Evolutionary conservation across 805 yeast genomes (phyloP), one percentile per base, ranked within the genome.

Genomic region (Komagataella kurtzmanii): DNA sequence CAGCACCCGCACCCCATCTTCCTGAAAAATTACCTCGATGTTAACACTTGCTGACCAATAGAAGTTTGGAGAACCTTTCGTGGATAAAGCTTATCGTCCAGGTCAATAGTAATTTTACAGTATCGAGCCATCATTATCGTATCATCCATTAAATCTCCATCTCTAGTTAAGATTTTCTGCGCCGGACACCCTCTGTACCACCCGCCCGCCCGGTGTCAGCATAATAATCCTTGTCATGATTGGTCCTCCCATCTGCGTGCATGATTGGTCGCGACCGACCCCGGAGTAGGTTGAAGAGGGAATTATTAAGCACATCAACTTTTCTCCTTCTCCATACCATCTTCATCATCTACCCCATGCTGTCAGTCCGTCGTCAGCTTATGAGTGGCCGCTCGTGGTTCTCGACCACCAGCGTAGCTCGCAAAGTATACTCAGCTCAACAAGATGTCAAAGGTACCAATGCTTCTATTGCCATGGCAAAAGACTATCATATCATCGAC

Each of bases 401-500:
- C 54, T 65, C 71, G 21, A 52, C 63, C 18, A 53, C 69, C 3
- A 43, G 56, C 40, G 48, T 54, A 14, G 50, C 52, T 43, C 55
- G 51, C 12, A 69, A 68, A 58, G 65, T 68, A 48, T 61, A 69
- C 49, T 59, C 72, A 47, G 62, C 66, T 52, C 65, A 65, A 53
- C 74, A 69, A 53, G 71, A 72, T 54, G 64, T 74, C 48, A 62
- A 68, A 52, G 79, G 79, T 58, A 74, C 74, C 57, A 66, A 65
- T 52, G 85, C 85, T 30, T 71, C 84, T 19, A 65, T 70, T 49
- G 73, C 76, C 54, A 72, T 79, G 60, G 72, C 77, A 50, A 74
- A 80, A 58, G 87, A 89, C 64, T 91, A 93, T 70, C 93, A 88
- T 64, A 83, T 91, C 57, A 83, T 91, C 59, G 98, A 91, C 71